Evolutionary conservation across 2,329 filamentous ascomycete genomes (phyloP).

Genomic region (Stemphylium lycopersici): DNA sequence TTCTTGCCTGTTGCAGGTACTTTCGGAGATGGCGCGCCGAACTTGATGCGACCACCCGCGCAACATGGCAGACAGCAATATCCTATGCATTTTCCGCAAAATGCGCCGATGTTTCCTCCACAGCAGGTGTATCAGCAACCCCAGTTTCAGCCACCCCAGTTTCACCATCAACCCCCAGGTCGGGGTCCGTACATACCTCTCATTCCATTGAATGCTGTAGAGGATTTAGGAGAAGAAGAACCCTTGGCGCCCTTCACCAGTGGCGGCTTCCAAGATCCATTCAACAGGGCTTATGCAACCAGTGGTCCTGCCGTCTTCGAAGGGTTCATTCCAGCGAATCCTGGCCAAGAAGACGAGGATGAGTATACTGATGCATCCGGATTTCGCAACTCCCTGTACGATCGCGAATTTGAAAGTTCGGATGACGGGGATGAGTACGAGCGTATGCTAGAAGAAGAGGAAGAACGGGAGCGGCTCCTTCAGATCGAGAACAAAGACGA

Average conservation of each 20-base stretch:
- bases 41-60: constrained; percentile 14
- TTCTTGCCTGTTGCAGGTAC: constrained; percentile 28
- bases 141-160: constrained; percentile 15
- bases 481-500: constrained; percentile 40
- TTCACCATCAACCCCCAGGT: constrained; percentile 11
- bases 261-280: constrained; percentile 25
- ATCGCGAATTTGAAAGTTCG: constrained; percentile 30
- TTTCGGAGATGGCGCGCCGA: constrained; percentile 25
- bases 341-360: constrained; percentile 42
- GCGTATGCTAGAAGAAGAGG: constrained; percentile 27
- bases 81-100: constrained; percentile 20
- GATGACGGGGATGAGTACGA: constrained; percentile 40
- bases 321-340: constrained; percentile 47
- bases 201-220: constrained; percentile 30
- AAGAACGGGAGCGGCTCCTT: constrained; percentile 39
- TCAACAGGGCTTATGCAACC: constrained; percentile 31
- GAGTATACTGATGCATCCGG: constrained; percentile 31
- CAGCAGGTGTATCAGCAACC: constrained; percentile 27
- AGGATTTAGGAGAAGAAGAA: constrained; percentile 24
- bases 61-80: constrained; percentile 20
- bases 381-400: constrained; percentile 29
- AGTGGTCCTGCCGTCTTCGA: constrained; percentile 46
- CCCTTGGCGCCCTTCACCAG: constrained; percentile 19
- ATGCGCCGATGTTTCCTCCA: constrained; percentile 22
- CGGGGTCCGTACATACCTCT: constrained; percentile 28